Percentiles rank a stretch among this genome's conserved stretches.
Conservation (phyloP, 345 rosid species). For the Euphorbia tirucalli region DNA sequence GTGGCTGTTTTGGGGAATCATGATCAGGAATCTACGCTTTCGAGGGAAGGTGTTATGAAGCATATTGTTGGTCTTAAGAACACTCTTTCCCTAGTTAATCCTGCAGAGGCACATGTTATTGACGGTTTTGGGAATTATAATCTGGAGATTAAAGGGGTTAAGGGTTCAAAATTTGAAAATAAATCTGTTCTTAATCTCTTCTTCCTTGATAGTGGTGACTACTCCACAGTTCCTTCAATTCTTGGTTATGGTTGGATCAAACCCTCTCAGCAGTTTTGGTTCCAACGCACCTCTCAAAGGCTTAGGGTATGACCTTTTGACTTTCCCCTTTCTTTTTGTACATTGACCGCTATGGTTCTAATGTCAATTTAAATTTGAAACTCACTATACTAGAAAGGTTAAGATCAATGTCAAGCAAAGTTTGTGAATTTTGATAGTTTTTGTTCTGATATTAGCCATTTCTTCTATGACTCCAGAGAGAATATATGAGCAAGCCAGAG, state of each 20-base stretch:
- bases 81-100: constrained; percentile 71
- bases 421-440: not conserved
- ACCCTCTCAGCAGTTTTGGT: constrained; percentile 86
- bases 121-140: constrained; percentile 96
- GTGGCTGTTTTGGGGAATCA: constrained; percentile 87
- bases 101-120: constrained; percentile 42
- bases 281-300: constrained; percentile 64
- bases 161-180: constrained; percentile 61
- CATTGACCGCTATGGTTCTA: no score
- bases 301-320: constrained; percentile 70
- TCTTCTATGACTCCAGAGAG: constrained; percentile 42
- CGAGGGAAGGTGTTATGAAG: constrained; percentile 36
- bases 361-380: not conserved
- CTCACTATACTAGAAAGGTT: not conserved
- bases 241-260: constrained; percentile 86
- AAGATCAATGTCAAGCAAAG: not conserved
- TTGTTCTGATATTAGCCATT: not conserved
- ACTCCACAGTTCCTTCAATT: constrained; percentile 53
- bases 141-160: constrained; percentile 69
- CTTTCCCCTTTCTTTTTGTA: not conserved
- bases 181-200: constrained; percentile 84
- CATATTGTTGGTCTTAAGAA: constrained; percentile 60
- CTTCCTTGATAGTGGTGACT: constrained; percentile 81
- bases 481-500: constrained; percentile 51
- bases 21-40: constrained; percentile 41